phyloP scores from a whole-genome alignment of 805 yeast genomes.

The Tetrapisispora phaffii region DNA sequence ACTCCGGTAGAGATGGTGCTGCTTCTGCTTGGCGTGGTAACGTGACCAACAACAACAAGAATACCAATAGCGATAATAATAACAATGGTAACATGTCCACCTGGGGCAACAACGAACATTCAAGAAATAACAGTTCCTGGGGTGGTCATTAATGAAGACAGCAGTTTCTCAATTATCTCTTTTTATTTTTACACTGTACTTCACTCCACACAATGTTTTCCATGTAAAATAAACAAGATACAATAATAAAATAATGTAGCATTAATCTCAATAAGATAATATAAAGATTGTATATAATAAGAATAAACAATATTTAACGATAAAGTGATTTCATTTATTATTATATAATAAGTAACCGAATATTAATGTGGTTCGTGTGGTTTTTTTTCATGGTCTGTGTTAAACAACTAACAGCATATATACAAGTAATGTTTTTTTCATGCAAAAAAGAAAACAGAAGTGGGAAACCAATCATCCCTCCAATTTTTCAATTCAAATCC shows the following conservation, averaged over 20 bases:
- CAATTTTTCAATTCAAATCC: no score
- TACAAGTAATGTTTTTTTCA: background rate
- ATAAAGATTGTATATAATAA: background rate
- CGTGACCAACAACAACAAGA: constrained; percentile 11
- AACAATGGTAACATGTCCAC: constrained; percentile 34
- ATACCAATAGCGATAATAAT: constrained; percentile 12
- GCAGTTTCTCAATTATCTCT: background rate
- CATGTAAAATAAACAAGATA: background rate
- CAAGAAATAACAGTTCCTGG: constrained; percentile 26
- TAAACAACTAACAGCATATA: background rate
- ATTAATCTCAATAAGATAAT: background rate
- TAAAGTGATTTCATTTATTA: background rate
- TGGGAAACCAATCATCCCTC: background rate
- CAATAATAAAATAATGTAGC: constrained; percentile 1
- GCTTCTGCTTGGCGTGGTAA: constrained; percentile 36
- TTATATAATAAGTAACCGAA: background rate
- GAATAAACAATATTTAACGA: background rate
- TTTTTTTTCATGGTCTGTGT: background rate
- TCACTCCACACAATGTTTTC: background rate
- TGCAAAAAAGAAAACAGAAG: background rate
- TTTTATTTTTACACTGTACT: background rate
- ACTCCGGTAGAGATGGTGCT: constrained; percentile 28
- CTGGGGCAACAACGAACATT: constrained; percentile 29
- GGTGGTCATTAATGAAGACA: constrained; percentile 16
- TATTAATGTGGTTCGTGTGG: background rate